Evolutionary conservation across 2,329 filamentous ascomycete species (phyloP), one percentile per base, ranked within the genome.

Genomic region (Epicoccum nigrum): DNA sequence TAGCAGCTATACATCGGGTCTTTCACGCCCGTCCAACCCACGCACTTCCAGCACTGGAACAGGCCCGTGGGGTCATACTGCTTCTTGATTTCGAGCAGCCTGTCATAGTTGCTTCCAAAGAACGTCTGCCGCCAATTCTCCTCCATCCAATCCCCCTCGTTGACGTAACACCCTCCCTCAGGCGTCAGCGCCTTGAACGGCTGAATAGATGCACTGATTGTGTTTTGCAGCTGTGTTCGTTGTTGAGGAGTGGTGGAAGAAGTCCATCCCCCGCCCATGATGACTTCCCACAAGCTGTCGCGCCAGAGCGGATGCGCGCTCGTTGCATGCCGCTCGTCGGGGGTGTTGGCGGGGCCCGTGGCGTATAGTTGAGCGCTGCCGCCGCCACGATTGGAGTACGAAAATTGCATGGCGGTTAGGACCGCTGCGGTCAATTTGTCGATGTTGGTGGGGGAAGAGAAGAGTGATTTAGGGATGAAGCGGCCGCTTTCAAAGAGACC

Each of bases 41-140:
- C 67, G 45, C 68, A 71, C 45, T 70, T 72, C 69, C 68, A 72
- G 51, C 68, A 71, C 37, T 71, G 71, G 46, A 73, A 73, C 35
- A 73, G 27, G 3, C 64, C 62, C 0, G 55, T 65, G 1, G 67
- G 67, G 40, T 72, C 69, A 28, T 67, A 73, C 31, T 42, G 54
- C 40, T 52, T 64, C 65, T 72, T 72, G 4, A 71, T 56, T 1
- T 44, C 40, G 3, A 69, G 35, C 15, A 73, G 23, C 20, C 45
- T 55, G 4, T 60, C 55, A 33, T 73, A 73, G 15, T 71, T 70
- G 4, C 45, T 52, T 2, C 69, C 69, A 47, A 70, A 73, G 58
- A 73, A 72, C 7, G 67, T 64, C 38, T 70, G 58, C 44, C 69
- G 57, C 67, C 67, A 73, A 13, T 69, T 65, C 47, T 67, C 61